Evolutionary conservation across 495 filamentous ascomycete species (phyloP).

Genomic region (Cladorrhinum samala): DNA sequence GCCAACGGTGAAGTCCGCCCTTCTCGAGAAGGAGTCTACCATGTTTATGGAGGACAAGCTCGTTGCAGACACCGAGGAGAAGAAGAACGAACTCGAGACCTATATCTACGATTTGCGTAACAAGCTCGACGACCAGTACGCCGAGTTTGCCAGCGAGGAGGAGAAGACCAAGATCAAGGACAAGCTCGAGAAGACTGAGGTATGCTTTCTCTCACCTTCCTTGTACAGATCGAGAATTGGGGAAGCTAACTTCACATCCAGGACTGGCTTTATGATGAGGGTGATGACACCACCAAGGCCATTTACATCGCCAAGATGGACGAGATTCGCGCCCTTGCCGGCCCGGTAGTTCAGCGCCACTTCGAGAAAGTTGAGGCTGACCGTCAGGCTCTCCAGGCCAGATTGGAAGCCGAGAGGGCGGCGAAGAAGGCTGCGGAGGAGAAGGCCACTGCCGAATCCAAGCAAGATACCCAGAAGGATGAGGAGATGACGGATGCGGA

Average conservation of each 20-base stretch:
- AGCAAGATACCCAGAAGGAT: conserved; percentile 33
- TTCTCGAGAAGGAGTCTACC: conserved; percentile 71
- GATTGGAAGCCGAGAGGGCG: conserved; percentile 74
- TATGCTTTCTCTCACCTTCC: conserved; percentile 52
- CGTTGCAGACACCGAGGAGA: conserved; percentile 95
- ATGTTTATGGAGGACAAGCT: conserved; percentile 99
- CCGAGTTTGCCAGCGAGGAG: conserved; percentile 81
- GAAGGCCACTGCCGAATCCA: conserved; percentile 43
- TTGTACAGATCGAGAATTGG: not conserved
- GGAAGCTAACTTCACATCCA: conserved; percentile 29
- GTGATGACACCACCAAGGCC: conserved; percentile 90
- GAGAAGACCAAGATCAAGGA: conserved; percentile 80
- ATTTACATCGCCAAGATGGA: conserved; percentile 92
- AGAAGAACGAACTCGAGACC: conserved; percentile 98
- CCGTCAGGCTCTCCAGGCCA: conserved; percentile 67
- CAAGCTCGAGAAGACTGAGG: conserved; percentile 78
- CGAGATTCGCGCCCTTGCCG: conserved; percentile 84
- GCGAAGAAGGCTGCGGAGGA: conserved; percentile 71
- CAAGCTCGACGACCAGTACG: conserved; percentile 86
- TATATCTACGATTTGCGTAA: conserved; percentile 94
- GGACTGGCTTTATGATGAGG: conserved; percentile 99
- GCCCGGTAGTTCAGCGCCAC: conserved; percentile 90
- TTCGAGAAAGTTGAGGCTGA: conserved; percentile 90
- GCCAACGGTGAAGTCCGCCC: conserved; percentile 52
- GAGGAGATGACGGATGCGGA: conserved; percentile 56